phyloP scores from a whole-genome alignment of 176 grass and related monocot species.

The Rhynchospora breviuscula region DNA sequence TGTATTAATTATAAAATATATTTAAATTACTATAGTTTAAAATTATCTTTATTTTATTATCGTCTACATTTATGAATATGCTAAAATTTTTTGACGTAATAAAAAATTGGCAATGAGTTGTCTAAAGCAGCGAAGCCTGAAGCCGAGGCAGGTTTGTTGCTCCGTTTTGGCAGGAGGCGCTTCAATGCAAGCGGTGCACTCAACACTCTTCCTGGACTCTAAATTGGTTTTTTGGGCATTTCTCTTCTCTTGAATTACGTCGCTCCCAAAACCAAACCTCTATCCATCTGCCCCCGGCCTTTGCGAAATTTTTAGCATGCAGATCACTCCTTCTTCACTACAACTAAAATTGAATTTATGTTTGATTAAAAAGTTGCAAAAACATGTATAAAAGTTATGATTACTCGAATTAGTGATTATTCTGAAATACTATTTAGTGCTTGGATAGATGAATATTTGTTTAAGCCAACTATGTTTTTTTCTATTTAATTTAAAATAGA shows the following conservation, averaged over 20 bases:
- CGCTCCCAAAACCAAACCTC: neutral
- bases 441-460: no score
- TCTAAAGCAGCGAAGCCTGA: neutral
- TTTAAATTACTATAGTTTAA: no score
- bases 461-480: no score
- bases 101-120: neutral
- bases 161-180: neutral
- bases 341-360: neutral
- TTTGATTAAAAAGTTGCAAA: neutral
- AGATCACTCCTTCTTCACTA: neutral
- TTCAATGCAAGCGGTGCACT: conserved; percentile 8
- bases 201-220: neutral
- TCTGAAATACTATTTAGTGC: no score
- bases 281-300: neutral
- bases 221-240: no score
- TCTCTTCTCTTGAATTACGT: neutral
- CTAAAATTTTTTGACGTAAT: neutral
- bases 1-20: no score
- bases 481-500: no score
- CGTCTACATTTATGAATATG: no score
- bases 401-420: no score
- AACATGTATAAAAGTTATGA: neutral
- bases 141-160: conserved; percentile 6
- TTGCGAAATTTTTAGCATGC: neutral
- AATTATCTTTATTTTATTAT: no score